Evolutionary conservation across 805 yeast species (phyloP), one percentile per base, ranked within the genome.

Genomic region (Myxozyma nipponensis): DNA sequence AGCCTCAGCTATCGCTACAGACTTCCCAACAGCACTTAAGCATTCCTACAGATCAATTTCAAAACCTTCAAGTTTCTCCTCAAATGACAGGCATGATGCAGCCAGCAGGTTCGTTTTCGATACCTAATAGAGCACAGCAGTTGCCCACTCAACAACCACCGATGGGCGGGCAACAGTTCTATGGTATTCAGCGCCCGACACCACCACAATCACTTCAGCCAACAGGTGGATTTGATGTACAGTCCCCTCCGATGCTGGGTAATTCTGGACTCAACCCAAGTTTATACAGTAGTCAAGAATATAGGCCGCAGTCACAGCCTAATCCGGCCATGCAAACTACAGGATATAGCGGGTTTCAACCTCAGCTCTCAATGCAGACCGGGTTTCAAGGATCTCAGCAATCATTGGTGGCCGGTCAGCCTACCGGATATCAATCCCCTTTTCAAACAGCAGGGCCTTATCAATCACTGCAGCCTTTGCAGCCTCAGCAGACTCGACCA

Each of bases 371-470:
- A 28, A 28, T 28, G 32, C 32, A 28, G 13, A 35, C 38, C 19
- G 38, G 38, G 21, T 35, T n/a, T 18, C 41, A 17, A 7, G 19
- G 7, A 39, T 23, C 34, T 24, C 40, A 15, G 46, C 34, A 5
- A 15, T 21, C 2, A 34, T 35, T 5, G 47, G 18, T 9, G 25
- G 23, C 18, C 9, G 6, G 6, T 5, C 57, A 53, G 40, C 57
- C 44, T 21, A 40, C 52, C 2, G 55, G 54, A 7, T 46, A 22
- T 24, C 42, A 34, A 4, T 39, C 23, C 32, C 46, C 22, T 4
- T 35, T 42, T 43, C 30, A 68, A 17, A 49, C 51, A 6, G 86
- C 82, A 60, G n/a, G n/a, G n/a, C n/a, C n/a, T n/a, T 81, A 85
- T 30, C 76, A 74, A 52, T 60, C 72, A 52, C 47, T 49, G 22